Conservation (phyloP, 208 protist species). For the Trichomonas gallinae region DNA sequence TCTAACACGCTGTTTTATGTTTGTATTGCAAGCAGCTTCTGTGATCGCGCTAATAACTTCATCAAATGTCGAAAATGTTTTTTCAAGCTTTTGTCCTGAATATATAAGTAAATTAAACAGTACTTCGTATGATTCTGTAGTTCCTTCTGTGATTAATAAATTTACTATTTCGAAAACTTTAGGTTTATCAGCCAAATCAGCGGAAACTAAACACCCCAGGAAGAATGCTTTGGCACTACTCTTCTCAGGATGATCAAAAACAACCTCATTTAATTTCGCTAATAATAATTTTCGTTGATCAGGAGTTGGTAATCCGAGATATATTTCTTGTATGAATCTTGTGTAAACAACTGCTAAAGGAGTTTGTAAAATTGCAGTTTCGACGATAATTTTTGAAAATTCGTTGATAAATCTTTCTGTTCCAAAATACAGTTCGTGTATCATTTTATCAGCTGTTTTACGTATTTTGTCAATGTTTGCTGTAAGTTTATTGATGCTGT, state of each 20-base stretch:
- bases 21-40: neutral
- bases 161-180: neutral
- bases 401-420: neutral
- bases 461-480: neutral
- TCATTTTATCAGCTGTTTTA: neutral
- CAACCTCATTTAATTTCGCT: neutral
- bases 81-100: neutral
- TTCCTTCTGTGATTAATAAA: neutral
- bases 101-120: neutral
- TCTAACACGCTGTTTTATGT: neutral
- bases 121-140: neutral
- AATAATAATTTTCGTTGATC: neutral
- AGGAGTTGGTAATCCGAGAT: neutral
- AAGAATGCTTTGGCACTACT: neutral
- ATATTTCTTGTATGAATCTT: neutral
- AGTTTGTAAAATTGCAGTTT: neutral
- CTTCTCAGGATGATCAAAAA: neutral
- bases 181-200: neutral
- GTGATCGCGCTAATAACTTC: neutral
- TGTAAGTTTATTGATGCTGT: neutral
- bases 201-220: neutral
- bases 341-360: neutral
- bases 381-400: neutral
- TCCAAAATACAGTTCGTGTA: neutral
- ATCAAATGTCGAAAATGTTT: neutral